phyloP scores from a whole-genome alignment of 306 rosid species.

The Fragaria iinumae region DNA sequence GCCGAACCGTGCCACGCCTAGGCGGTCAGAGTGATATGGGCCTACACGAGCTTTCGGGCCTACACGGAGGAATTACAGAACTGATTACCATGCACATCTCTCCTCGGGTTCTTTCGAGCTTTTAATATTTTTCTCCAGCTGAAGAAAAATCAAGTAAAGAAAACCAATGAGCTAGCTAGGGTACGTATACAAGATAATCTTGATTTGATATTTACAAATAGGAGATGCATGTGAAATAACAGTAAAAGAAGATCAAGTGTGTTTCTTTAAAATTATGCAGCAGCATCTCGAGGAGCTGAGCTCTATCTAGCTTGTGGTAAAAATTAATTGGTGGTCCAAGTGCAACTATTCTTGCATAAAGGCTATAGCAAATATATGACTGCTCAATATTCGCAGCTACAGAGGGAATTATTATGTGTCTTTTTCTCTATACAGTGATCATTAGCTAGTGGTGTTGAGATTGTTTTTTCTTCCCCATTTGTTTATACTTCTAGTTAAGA shows the following conservation, averaged over 20 bases:
- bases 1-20: no score
- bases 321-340: background rate
- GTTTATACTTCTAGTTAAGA: background rate
- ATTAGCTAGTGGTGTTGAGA: background rate
- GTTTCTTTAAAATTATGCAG: background rate
- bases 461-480: background rate
- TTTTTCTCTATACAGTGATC: background rate
- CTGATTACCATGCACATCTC: background rate
- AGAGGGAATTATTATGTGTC: background rate
- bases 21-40: no score
- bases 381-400: no score
- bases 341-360: background rate
- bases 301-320: background rate
- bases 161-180: background rate
- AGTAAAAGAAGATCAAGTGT: background rate
- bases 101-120: background rate
- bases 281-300: background rate
- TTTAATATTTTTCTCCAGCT: background rate
- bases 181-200: background rate
- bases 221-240: background rate
- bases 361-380: background rate
- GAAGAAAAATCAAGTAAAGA: background rate
- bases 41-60: no score
- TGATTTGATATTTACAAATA: background rate
- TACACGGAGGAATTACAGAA: no score